These are phyloP conservation scores for Alternaria arbusti DNA, from an alignment of 2,329 filamentous ascomycete species.

Conservation along the genomic window DNA sequence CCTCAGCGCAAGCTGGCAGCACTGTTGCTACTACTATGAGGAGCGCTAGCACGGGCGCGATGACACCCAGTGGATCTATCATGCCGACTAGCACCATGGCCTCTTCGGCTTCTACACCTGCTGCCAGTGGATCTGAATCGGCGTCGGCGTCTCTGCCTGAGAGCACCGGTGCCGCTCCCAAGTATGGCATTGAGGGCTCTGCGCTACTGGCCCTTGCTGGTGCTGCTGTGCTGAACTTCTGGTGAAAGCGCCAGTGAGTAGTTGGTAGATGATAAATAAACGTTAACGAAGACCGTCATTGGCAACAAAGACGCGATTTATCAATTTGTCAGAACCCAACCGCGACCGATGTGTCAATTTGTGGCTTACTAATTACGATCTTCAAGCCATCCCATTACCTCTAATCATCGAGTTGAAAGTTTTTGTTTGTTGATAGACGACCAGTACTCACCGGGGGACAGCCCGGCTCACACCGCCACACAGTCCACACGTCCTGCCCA, in stretches of 20 bases:
- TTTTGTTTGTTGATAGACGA: background rate
- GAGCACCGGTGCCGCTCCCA: conserved; percentile 30
- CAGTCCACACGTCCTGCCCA: background rate
- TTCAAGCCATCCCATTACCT: background rate
- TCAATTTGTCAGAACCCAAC: background rate
- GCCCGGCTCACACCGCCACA: background rate
- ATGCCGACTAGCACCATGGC: background rate
- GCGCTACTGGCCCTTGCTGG: conserved; percentile 30
- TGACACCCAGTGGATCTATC: background rate
- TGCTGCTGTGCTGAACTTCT: conserved; percentile 26
- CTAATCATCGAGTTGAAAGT: background rate
- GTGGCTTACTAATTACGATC: background rate
- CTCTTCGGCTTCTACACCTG: conserved; percentile 5
- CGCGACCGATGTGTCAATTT: background rate
- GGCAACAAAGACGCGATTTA: background rate
- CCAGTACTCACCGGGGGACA: background rate
- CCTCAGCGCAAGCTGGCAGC: conserved; percentile 6
- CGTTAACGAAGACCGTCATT: background rate
- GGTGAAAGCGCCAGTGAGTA: conserved; percentile 8
- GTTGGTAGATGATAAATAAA: background rate
- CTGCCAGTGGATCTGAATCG: conserved; percentile 8
- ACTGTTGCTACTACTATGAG: conserved; percentile 6
- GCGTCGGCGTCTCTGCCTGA: conserved; percentile 17
- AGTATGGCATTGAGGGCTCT: conserved; percentile 24
- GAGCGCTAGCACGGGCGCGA: conserved; percentile 3